phyloP scores from a whole-genome alignment of 1,284 basidiomycete genomes.

The Exsudoporus floridanus region DNA sequence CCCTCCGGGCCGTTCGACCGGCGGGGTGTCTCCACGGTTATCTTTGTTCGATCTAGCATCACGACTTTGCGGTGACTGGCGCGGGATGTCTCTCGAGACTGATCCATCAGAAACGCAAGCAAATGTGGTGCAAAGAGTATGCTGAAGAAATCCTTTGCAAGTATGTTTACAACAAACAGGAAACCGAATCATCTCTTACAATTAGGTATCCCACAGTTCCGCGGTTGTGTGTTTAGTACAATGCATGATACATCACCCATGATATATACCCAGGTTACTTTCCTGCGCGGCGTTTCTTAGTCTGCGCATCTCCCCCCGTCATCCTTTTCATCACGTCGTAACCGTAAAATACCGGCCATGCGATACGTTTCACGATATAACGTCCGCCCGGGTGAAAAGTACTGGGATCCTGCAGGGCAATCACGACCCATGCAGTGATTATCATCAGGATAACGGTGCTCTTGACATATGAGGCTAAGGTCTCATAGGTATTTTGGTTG shows the following conservation, averaged over 20 bases:
- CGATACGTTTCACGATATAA: constrained; percentile 10
- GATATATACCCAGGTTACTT: background rate
- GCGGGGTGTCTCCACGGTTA: too few relatives aligned
- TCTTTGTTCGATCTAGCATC: too few relatives aligned
- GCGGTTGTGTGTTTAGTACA: background rate
- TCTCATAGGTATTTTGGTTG: constrained; percentile 31
- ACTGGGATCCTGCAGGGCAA: constrained; percentile 34
- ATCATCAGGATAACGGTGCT: constrained; percentile 46
- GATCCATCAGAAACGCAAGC: too few relatives aligned
- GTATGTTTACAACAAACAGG: too few relatives aligned
- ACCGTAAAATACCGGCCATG: constrained; percentile 24
- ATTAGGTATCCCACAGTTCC: too few relatives aligned
- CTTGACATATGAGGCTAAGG: constrained; percentile 43
- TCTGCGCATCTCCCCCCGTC: background rate
- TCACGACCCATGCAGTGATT: constrained; percentile 49
- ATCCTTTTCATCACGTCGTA: background rate
- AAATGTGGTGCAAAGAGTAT: too few relatives aligned
- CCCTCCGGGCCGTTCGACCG: too few relatives aligned
- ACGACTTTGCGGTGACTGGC: too few relatives aligned
- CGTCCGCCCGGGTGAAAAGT: constrained; percentile 19
- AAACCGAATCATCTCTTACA: too few relatives aligned
- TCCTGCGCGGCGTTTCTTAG: background rate
- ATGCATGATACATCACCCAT: constrained; percentile 1
- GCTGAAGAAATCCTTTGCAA: too few relatives aligned
- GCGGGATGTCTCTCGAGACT: too few relatives aligned